Base-by-base conservation (phyloP, 2,329 filamentous ascomycete genomes). In the Mariannaea sp. region DNA sequence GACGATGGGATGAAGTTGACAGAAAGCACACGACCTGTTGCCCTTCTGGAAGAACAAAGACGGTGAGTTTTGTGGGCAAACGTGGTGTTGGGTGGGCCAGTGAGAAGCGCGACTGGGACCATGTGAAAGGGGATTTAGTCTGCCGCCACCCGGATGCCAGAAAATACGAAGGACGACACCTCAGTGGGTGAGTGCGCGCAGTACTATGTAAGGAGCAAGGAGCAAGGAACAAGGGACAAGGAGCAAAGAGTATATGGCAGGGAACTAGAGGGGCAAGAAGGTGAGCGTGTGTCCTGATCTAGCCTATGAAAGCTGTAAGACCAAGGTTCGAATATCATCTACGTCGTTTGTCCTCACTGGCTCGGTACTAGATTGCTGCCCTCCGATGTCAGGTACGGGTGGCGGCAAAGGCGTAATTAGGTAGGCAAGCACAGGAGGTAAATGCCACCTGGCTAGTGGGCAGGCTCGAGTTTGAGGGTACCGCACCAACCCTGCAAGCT, bases 11-110 rank as follows among this genome's bases (percentile, higher is more conserved):
- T 60, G 61, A 60, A 57, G 62, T 58, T 58, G 56, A 43, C 47
- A 55, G 58, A 58, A 67, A 61, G 70, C 71, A 74, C 71, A 72
- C 72, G 71, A 74, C 69, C 70, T 70, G 56, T 73, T 74, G 55
- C 71, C 71, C 57, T 70, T 71, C 66, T 64, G 59, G 69, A 65
- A 33, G 42, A 47, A 49, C 59, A 36, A 22, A 44, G 60, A 56
- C 48, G 44, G 42, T 56, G 54, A 48, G 56, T 63, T 66, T 62
- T 65, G 65, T 64, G 59, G 64, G 62, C 57, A 56, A 59, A 48
- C 36, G 47, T 44, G 17, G 35, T 51, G 47, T 56, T 41, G 48
- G 50, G 67, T 63, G 66, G 68, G 58, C 68, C 68, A 65, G 65
- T 65, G 55, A 68, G 56, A 64, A 55, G 57, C 57, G 58, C 52